Percentiles rank a stretch among this genome's conserved stretches.
Evolutionary conservation across 2,329 filamentous ascomycete genomes (phyloP).

Genomic region (Penicillium digitatum): DNA sequence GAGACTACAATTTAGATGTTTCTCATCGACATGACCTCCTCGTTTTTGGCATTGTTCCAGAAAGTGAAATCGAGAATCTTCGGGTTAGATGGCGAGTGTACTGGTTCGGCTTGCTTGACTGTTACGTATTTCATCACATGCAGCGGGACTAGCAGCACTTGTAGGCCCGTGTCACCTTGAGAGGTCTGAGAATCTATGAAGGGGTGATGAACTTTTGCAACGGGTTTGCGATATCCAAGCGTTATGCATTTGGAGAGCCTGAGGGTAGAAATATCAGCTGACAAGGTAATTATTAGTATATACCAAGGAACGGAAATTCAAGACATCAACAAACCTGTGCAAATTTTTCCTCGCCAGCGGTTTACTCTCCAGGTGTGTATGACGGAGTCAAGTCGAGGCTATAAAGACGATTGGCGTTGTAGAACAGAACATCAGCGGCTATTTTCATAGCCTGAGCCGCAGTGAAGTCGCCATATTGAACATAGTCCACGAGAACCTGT

Average conservation of each 20-base stretch:
- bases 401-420: conserved; percentile 74
- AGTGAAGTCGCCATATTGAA: conserved; percentile 60
- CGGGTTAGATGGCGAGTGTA: conserved; percentile 31
- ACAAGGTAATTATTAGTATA: not conserved
- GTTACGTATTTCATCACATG: conserved; percentile 17
- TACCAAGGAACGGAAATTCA: fast-evolving
- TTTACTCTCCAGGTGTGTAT: conserved; percentile 11
- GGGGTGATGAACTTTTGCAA: not conserved
- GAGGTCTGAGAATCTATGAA: too few species aligned
- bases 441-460: conserved; percentile 60
- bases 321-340: conserved; percentile 44
- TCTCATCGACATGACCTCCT: not conserved
- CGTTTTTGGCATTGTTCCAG: conserved; percentile 24
- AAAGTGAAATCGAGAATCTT: conserved; percentile 31
- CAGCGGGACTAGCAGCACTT: conserved; percentile 27
- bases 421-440: conserved; percentile 66
- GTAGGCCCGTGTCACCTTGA: conserved; percentile 8
- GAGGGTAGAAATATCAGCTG: not conserved
- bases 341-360: not conserved
- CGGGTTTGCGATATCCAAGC: conserved; percentile 36
- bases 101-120: conserved; percentile 34
- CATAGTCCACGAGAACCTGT: conserved; percentile 63
- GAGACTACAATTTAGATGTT: not conserved
- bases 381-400: conserved; percentile 48
- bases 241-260: conserved; percentile 23